Evolutionary conservation across 2,329 filamentous ascomycete genomes (phyloP).

Genomic region (Aspergillus thermomutatus): DNA sequence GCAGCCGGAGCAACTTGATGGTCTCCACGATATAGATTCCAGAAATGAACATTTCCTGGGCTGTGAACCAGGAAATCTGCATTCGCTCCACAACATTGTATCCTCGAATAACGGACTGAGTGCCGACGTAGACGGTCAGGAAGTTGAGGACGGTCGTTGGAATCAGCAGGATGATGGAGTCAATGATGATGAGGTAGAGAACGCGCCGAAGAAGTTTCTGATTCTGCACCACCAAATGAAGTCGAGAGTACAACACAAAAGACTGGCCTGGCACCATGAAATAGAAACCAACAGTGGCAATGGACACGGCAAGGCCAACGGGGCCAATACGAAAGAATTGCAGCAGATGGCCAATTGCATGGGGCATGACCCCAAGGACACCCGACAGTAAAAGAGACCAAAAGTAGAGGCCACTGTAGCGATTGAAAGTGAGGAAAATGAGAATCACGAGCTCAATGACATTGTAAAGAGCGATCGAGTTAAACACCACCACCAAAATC

Average conservation of each 20-base stretch:
- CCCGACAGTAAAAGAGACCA: slow-evolving; percentile 38
- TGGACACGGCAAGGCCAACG: slow-evolving; percentile 34
- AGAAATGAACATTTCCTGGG: slow-evolving; percentile 47
- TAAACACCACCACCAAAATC: slow-evolving; percentile 32
- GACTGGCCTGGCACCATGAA: slow-evolving; percentile 60
- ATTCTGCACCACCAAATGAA: slow-evolving; percentile 58
- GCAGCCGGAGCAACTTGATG: slow-evolving; percentile 40
- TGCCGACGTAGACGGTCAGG: slow-evolving; percentile 30
- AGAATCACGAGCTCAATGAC: slow-evolving; percentile 42
- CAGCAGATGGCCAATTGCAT: slow-evolving; percentile 40
- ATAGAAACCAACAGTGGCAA: slow-evolving; percentile 54
- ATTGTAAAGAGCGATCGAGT: slow-evolving; percentile 46
- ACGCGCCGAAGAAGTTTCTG: slow-evolving; percentile 47
- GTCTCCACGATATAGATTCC: slow-evolving; percentile 53
- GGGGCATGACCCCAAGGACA: slow-evolving; percentile 34
- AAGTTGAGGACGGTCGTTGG: slow-evolving; percentile 55
- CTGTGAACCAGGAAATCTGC: slow-evolving; percentile 42
- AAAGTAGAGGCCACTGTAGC: slow-evolving; percentile 40
- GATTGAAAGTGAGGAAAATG: slow-evolving; percentile 36
- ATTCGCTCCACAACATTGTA: slow-evolving; percentile 45
- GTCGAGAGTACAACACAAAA: slow-evolving; percentile 60
- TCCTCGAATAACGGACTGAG: slow-evolving; percentile 24
- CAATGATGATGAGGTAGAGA: slow-evolving; percentile 56
- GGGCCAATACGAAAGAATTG: slow-evolving; percentile 35
- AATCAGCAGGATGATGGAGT: slow-evolving; percentile 52